Conservation (phyloP, 805 yeast genomes). For the Candida anglica region DNA sequence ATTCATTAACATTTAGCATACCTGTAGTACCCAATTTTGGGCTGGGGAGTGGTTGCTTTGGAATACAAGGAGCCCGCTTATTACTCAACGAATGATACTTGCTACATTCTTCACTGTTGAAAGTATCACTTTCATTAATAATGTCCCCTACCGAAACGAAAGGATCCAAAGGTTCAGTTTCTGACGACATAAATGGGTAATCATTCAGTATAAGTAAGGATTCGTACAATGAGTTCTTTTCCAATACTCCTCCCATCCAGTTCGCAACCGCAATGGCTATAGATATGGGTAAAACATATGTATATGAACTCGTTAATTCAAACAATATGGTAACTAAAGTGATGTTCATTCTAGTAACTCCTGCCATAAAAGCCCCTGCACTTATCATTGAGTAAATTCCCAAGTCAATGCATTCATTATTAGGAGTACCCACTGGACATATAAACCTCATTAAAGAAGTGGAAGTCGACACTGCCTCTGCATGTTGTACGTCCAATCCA, state of each 20-base stretch:
- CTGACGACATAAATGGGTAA: conserved; percentile 50
- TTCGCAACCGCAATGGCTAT: conserved; percentile 54
- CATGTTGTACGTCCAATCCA: not conserved
- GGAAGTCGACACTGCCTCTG: conserved; percentile 9
- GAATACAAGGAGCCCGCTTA: too few species aligned
- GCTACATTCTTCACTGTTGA: conserved; percentile 9
- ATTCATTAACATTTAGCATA: not conserved
- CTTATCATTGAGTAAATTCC: conserved; percentile 53
- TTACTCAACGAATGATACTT: not conserved
- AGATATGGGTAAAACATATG: conserved; percentile 54
- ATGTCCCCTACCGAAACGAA: conserved; percentile 29
- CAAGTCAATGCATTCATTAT: conserved; percentile 33
- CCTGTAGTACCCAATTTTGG: not conserved
- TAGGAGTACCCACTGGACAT: conserved; percentile 13
- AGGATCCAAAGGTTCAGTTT: conserved; percentile 31
- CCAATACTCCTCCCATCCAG: conserved; percentile 51
- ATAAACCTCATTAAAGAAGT: conserved; percentile 7
- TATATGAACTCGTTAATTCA: conserved; percentile 54
- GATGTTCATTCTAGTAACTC: conserved; percentile 52
- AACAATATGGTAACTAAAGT: conserved; percentile 48
- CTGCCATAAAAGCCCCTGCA: conserved; percentile 59
- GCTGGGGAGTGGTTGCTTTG: too few species aligned
- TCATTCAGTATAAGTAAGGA: conserved; percentile 42
- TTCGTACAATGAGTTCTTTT: conserved; percentile 49
- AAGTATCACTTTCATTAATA: conserved; percentile 17